A percentile compares a stretch with the other conserved stretches of the same genome.
Evolutionary conservation across 305 asterid species (phyloP).

Genomic region (Caryopteris hybrid): DNA sequence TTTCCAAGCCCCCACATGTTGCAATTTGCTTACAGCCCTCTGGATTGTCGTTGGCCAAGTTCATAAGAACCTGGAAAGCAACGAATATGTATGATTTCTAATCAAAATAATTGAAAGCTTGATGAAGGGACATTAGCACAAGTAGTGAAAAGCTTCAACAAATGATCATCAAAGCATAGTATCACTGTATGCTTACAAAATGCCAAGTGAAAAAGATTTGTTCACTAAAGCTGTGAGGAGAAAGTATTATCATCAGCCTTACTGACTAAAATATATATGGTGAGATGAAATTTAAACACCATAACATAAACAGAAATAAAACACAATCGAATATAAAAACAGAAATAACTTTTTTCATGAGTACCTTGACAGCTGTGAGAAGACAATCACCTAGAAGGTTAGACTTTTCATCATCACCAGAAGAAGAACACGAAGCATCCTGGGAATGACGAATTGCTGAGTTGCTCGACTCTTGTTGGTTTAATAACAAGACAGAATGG

Average conservation of each 20-base stretch:
- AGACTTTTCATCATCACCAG: slow-evolving; percentile 42
- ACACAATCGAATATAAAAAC: neutral
- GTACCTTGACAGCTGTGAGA: slow-evolving; percentile 85
- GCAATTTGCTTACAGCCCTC: slow-evolving; percentile 95
- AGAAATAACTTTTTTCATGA: slow-evolving; percentile 10
- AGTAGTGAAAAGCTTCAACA: neutral
- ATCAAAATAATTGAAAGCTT: slow-evolving; percentile 2
- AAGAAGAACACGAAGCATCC: slow-evolving; percentile 55
- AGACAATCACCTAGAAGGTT: slow-evolving; percentile 80
- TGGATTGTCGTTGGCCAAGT: slow-evolving; percentile 83
- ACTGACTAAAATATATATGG: neutral
- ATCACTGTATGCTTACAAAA: neutral
- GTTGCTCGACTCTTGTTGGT: slow-evolving; percentile 57
- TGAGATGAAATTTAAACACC: neutral
- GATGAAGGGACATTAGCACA: neutral
- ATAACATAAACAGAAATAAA: neutral
- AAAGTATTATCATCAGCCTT: neutral
- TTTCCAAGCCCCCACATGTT: slow-evolving; percentile 74
- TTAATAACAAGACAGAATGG: slow-evolving; percentile 23
- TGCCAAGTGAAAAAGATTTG: neutral
- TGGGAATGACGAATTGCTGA: slow-evolving; percentile 36
- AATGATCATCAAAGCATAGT: neutral
- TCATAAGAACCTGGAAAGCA: slow-evolving; percentile 82
- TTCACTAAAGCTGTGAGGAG: neutral
- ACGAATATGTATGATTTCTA: neutral